Percentiles rank a stretch among this genome's conserved stretches.
These are phyloP conservation scores for Calonectria naviculata DNA, from an alignment of 2,329 filamentous ascomycete species.

Conservation along the genomic window DNA sequence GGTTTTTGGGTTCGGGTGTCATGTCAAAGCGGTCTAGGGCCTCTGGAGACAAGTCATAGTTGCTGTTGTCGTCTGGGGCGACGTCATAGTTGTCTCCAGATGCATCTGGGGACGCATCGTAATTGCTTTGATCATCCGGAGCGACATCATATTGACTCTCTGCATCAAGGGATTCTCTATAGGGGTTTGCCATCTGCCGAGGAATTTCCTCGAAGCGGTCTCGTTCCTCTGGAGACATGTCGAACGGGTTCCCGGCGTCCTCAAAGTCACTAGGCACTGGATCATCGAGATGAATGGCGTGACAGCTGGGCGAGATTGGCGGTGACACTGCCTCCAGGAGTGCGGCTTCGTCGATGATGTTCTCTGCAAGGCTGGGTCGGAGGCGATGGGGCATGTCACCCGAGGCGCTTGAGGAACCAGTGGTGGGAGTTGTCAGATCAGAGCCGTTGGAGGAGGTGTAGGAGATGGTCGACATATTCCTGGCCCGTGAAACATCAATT, in stretches of 20 bases:
- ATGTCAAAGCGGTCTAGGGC: neutral
- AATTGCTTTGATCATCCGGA: neutral
- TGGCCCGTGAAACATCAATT: constrained; percentile 20
- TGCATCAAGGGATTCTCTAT: neutral
- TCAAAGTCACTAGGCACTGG: neutral
- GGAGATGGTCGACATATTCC: constrained; percentile 19
- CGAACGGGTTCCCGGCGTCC: neutral
- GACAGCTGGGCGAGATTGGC: constrained; percentile 12
- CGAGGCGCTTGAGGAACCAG: constrained; percentile 14
- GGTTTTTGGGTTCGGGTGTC: neutral
- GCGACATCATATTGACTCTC: neutral
- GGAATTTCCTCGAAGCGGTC: neutral
- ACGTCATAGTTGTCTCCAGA: neutral
- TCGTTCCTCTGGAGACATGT: neutral
- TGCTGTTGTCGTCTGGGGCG: neutral
- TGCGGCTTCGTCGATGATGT: constrained; percentile 14
- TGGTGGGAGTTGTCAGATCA: constrained; percentile 15
- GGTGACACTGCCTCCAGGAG: constrained; percentile 25
- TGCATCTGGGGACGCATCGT: neutral
- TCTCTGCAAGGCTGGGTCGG: constrained; percentile 17
- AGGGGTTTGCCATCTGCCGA: neutral
- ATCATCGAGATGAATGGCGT: constrained; percentile 13
- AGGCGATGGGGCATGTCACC: constrained; percentile 10
- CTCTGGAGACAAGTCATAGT: neutral
- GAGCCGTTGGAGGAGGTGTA: neutral